Conservation (phyloP, 441 rosid genomes). For the Erodium trifolium region DNA sequence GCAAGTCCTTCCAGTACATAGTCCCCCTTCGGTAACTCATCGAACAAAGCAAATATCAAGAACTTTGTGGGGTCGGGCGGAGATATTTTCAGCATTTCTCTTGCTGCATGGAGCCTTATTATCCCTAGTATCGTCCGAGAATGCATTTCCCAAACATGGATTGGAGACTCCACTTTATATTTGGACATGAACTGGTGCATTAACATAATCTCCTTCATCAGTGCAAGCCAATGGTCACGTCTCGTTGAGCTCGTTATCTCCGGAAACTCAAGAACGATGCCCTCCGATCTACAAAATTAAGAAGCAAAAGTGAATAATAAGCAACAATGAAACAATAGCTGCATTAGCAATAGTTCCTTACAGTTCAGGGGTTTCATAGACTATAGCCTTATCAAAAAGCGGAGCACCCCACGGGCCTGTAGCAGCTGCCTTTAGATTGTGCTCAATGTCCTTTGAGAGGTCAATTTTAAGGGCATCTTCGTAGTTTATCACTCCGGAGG, state of each 20-base stretch:
- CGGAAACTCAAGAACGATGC: conserved; percentile 80
- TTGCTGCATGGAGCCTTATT: conserved; percentile 80
- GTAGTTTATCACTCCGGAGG: conserved; percentile 55
- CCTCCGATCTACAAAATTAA: conserved; percentile 52
- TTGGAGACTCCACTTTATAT: conserved; percentile 36
- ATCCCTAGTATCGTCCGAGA: conserved; percentile 70
- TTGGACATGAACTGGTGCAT: conserved; percentile 69
- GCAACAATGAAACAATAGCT: neutral
- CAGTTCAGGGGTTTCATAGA: conserved; percentile 65
- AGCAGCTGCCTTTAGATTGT: conserved; percentile 52
- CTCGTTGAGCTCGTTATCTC: conserved; percentile 94
- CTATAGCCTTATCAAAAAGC: conserved; percentile 81
- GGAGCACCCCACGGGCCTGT: conserved; percentile 98
- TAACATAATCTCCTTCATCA: conserved; percentile 54
- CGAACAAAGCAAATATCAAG: conserved; percentile 71
- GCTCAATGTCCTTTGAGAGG: conserved; percentile 47
- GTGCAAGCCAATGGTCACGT: conserved; percentile 81
- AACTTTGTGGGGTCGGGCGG: conserved; percentile 74
- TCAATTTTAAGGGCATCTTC: conserved; percentile 80
- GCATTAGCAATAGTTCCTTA: conserved; percentile 29
- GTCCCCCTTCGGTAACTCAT: conserved; percentile 87
- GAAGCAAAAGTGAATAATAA: conserved; percentile 11
- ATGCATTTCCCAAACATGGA: conserved; percentile 76
- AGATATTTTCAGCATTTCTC: conserved; percentile 74
- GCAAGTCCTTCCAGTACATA: conserved; percentile 67